These are phyloP conservation scores for Ogataea haglerorum DNA, from an alignment of 805 yeast species.

Conservation along the genomic window DNA sequence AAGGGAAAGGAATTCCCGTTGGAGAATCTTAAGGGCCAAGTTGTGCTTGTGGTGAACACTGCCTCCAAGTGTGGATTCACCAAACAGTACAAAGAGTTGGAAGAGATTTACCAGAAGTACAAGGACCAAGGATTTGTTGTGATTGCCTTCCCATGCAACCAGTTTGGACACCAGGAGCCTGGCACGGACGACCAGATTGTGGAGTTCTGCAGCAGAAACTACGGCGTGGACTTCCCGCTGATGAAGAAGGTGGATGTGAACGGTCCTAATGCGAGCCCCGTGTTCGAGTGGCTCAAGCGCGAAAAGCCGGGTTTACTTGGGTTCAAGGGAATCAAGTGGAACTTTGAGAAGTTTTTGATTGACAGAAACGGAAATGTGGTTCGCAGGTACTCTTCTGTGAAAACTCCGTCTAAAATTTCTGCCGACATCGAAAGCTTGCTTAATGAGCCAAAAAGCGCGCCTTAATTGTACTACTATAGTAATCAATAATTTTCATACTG, in stretches of 20 bases:
- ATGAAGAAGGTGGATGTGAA: conserved; percentile 86
- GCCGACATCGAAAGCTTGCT: conserved; percentile 57
- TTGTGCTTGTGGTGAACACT: conserved; percentile 78
- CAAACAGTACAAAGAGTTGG: conserved; percentile 72
- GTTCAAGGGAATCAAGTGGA: conserved; percentile 64
- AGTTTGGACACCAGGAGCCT: conserved; percentile 80
- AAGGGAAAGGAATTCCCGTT: conserved; percentile 60
- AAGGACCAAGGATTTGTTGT: conserved; percentile 60
- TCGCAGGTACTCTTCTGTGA: conserved; percentile 53
- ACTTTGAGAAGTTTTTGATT: conserved; percentile 57
- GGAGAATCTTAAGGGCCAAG: conserved; percentile 66
- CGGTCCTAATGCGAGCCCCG: conserved; percentile 77
- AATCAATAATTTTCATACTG: neutral
- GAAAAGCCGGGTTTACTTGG: conserved; percentile 59
- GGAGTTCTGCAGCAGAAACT: conserved; percentile 70
- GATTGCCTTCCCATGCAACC: conserved; percentile 89
- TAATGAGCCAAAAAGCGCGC: conserved; percentile 12
- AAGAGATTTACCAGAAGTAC: conserved; percentile 63
- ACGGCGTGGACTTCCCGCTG: conserved; percentile 89
- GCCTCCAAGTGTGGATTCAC: conserved; percentile 84
- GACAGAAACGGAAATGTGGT: conserved; percentile 54
- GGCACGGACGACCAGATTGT: conserved; percentile 66
- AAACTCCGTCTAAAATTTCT: conserved; percentile 62
- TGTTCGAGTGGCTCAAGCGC: conserved; percentile 71
- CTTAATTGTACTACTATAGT: neutral